phyloP scores from a whole-genome alignment of 768 basidiomycete species.

The Tricholomella constricta region DNA sequence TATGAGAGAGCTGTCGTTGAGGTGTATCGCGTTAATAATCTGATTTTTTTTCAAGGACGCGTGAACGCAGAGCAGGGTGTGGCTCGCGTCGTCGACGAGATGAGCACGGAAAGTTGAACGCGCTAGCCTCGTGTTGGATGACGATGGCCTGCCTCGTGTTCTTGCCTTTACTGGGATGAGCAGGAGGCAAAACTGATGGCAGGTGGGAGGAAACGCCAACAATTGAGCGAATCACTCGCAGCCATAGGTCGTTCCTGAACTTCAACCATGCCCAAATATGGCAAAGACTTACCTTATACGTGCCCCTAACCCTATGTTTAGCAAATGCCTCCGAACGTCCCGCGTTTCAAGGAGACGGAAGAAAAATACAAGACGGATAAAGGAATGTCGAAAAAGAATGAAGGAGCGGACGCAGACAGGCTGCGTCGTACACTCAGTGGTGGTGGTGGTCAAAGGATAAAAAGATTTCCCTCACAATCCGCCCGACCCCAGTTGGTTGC shows the following conservation, averaged over 20 bases:
- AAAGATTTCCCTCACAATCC: background rate
- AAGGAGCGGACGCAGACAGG: background rate
- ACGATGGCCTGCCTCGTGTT: constrained; percentile 49
- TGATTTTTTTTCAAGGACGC: constrained; percentile 20
- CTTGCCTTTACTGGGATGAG: constrained; percentile 42
- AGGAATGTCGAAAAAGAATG: constrained; percentile 2
- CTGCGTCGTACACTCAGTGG: constrained; percentile 1
- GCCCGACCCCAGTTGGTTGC: constrained; percentile 12
- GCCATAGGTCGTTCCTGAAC: constrained; percentile 25
- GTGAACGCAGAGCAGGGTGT: constrained; percentile 21
- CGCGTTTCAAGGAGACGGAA: constrained; percentile 9
- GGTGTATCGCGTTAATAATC: constrained; percentile 34
- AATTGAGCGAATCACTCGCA: constrained; percentile 7
- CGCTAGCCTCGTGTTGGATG: constrained; percentile 49
- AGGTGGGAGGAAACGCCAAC: constrained; percentile 20
- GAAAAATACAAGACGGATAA: background rate
- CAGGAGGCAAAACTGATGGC: constrained; percentile 19
- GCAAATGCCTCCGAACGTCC: background rate
- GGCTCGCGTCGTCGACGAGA: constrained; percentile 16
- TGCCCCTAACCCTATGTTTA: constrained; percentile 17
- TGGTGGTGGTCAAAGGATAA: constrained; percentile 10
- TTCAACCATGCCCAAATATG: constrained; percentile 24
- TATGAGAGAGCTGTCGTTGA: constrained; percentile 3
- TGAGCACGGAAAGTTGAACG: constrained; percentile 27
- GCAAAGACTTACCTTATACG: constrained; percentile 15